Evolutionary conservation across 371 early-diverging fungal genomes (phyloP), one percentile per base, ranked within the genome.

Genomic region (Conidiobolus incongruus): DNA sequence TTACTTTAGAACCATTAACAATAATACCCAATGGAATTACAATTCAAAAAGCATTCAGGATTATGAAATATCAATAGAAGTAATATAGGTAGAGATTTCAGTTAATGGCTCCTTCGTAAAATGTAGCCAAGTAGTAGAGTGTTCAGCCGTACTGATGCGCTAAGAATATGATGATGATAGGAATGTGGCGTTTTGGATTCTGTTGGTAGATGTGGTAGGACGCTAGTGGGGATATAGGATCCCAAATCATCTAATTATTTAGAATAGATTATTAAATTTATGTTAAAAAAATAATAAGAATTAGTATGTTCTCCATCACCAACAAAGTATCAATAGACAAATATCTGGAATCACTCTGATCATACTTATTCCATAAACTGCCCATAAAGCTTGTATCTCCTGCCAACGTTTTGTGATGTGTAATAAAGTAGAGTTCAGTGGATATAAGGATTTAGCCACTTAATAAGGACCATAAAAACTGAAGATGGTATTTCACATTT

Each of bases 301-400:
- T 90, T 43, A 88, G 71, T n/a, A 63, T 60, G 60, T 92, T 91
- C 62, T 88, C 72, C 39, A 75, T 61, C 24, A 77, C 52, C 3
- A 88, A 72, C 38, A 79, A 71, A 5, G 75, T 59, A 46, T 92
- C 93, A 35, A 62, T 56, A 21, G 69, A 59, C 56, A 90, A 55
- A 54, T 92, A 92, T 26, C 91, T 62, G 8, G 86, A 85, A 55
- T 92, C 93, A 13, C 73, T 67, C 47, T 72, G 63, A 1, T 84
- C 62, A 56, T 92, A 92, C 59, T 92, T 90, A 61, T 87, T 85
- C 88, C 88, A 92, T 41, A 84, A 48, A 42, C 84, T 71, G 12
- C 71, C 82, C 35, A 87, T 41, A 1, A 80, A 43, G 23, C 53
- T 56, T 35, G 59, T 58, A 49, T 77, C 68, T 11, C 68, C 66